A percentile compares a stretch with the other conserved stretches of the same genome.
Evolutionary conservation across 495 filamentous ascomycete genomes (phyloP).

Genomic region (Podospora sp.): DNA sequence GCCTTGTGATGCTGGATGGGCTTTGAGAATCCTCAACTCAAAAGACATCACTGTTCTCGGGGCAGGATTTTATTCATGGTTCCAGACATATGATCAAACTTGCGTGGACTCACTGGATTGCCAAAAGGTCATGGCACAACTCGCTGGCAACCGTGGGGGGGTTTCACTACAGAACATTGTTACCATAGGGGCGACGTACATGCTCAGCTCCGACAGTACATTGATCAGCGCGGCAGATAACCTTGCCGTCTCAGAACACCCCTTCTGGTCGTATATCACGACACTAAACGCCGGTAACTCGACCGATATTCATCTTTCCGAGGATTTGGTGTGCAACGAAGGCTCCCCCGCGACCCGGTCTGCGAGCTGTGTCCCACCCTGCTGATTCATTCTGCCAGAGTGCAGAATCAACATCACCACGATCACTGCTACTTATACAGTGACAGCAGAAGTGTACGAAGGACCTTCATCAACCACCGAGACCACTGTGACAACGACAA

Average conservation of each 20-base stretch:
- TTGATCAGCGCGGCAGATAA: background rate
- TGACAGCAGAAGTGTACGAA: too few relatives aligned
- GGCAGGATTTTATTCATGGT: conserved; percentile 10
- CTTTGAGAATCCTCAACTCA: background rate
- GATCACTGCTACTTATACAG: too few relatives aligned
- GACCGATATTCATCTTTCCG: too few relatives aligned
- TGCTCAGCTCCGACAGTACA: background rate
- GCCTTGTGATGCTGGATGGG: conserved; percentile 5
- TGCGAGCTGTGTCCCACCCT: too few relatives aligned
- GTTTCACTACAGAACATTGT: background rate
- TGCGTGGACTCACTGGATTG: background rate
- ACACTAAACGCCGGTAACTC: too few relatives aligned
- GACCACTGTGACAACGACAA: too few relatives aligned
- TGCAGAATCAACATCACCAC: too few relatives aligned
- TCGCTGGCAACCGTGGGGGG: background rate
- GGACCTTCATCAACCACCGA: too few relatives aligned
- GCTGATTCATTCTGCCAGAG: too few relatives aligned
- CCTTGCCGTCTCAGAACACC: background rate
- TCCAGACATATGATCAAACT: background rate
- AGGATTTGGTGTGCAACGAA: too few relatives aligned
- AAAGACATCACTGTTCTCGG: background rate
- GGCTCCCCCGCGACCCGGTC: too few relatives aligned
- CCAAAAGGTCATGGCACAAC: background rate
- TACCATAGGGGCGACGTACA: background rate
- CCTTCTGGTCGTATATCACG: too few relatives aligned